Percentiles rank a stretch among this genome's conserved stretches.
Conservation (phyloP, 257 asterid genomes). For the Lycium ferocissimum region DNA sequence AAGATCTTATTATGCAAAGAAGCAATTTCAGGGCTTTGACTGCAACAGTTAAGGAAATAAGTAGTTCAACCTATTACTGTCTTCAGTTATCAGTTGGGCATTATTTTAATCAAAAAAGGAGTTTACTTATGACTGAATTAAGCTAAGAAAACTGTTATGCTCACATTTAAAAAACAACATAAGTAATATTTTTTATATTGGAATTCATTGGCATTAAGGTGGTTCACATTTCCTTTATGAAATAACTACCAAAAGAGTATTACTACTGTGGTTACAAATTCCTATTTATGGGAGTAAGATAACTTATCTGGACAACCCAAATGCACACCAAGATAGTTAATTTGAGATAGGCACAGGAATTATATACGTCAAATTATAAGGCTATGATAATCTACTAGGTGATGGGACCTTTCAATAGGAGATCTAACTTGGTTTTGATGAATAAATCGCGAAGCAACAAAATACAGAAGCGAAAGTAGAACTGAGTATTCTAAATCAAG, state of each 20-base stretch:
- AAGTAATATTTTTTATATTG: background rate
- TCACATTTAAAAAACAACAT: background rate
- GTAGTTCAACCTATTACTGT: background rate
- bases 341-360: background rate
- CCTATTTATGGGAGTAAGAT: background rate
- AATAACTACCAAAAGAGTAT: background rate
- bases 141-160: background rate
- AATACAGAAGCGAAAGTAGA: background rate
- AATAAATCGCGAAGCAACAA: background rate
- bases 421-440: background rate
- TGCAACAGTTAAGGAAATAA: background rate
- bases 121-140: background rate
- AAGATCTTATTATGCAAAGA: background rate
- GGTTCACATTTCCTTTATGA: background rate
- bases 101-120: background rate
- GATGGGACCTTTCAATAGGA: conserved; percentile 9
- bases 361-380: background rate
- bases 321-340: conserved; percentile 19
- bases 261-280: conserved; percentile 1
- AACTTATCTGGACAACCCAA: background rate
- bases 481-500: background rate
- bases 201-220: background rate
- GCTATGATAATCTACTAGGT: background rate
- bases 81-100: conserved; percentile 4
- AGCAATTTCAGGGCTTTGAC: background rate